Evolutionary conservation across 1,139 yeast species (phyloP).

Genomic region (Suhomyces taliae): DNA sequence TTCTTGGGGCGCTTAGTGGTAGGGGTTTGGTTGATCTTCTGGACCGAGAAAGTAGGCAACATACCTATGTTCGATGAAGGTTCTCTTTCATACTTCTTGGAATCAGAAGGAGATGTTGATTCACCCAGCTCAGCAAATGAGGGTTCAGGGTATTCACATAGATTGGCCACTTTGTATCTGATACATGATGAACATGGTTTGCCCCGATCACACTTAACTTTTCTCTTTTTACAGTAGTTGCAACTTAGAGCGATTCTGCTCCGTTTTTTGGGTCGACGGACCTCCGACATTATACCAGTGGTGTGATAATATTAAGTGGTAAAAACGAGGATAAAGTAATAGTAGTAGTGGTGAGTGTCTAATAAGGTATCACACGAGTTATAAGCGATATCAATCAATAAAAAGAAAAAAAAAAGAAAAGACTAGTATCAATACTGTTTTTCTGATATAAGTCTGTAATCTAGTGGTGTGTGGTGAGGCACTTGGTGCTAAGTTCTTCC

Average conservation of each 20-base stretch:
- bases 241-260: constrained; percentile 23
- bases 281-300: constrained; percentile 6
- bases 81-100: background rate
- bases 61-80: constrained; percentile 5
- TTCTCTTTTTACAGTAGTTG: constrained; percentile 23
- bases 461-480: background rate
- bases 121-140: constrained; percentile 13
- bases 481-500: background rate
- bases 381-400: too few species aligned
- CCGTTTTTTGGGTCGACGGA: constrained; percentile 14
- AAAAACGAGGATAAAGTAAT: background rate
- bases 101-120: background rate
- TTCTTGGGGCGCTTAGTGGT: background rate
- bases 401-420: too few species aligned
- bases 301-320: background rate
- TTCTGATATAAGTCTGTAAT: too few species aligned
- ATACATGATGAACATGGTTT: constrained; percentile 24
- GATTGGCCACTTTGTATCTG: constrained; percentile 20
- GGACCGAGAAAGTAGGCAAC: constrained; percentile 18
- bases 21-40: constrained; percentile 4
- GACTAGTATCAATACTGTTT: too few species aligned
- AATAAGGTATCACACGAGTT: too few species aligned
- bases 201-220: constrained; percentile 25
- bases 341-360: too few species aligned
- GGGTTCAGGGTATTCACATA: constrained; percentile 33